A percentile compares a stretch with the other conserved stretches of the same genome.
These are phyloP conservation scores for Talaromyces funiculosus DNA, from an alignment of 2,329 filamentous ascomycete species.

Conservation along the genomic window DNA sequence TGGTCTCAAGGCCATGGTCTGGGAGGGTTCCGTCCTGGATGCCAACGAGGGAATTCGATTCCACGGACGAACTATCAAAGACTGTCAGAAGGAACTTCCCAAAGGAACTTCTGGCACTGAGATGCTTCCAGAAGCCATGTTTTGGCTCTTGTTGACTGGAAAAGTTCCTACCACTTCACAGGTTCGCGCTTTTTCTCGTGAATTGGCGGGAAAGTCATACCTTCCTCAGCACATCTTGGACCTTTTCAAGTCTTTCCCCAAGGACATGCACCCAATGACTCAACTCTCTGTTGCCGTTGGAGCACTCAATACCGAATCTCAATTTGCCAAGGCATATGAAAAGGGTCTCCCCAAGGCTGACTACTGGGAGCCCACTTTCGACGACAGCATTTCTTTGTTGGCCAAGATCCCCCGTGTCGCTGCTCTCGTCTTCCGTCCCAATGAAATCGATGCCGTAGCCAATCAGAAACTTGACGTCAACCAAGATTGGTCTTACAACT, in stretches of 20 bases:
- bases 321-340: constrained; percentile 91
- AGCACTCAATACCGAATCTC: constrained; percentile 89
- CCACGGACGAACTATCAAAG: constrained; percentile 95
- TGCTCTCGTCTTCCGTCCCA: constrained; percentile 95
- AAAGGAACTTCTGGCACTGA: constrained; percentile 86
- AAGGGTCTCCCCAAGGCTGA: constrained; percentile 87
- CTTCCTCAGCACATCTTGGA: constrained; percentile 78
- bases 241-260: constrained; percentile 86
- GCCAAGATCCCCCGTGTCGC: constrained; percentile 96
- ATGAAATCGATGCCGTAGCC: constrained; percentile 65
- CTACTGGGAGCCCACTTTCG: constrained; percentile 98
- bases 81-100: constrained; percentile 88
- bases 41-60: constrained; percentile 97
- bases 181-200: constrained; percentile 72
- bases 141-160: constrained; percentile 95
- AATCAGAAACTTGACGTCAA: constrained; percentile 68
- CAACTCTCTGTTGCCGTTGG: constrained; percentile 94
- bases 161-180: constrained; percentile 79
- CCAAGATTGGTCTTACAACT: constrained; percentile 99
- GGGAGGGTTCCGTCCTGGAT: constrained; percentile 96
- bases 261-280: constrained; percentile 93
- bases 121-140: constrained; percentile 99
- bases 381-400: constrained; percentile 87
- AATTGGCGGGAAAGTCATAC: constrained; percentile 78
- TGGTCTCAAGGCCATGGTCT: constrained; percentile 95